A percentile compares a stretch with the other conserved stretches of the same genome.
Evolutionary conservation across 148 eudicot genomes (phyloP).

Genomic region (Arctostaphylos glauca): DNA sequence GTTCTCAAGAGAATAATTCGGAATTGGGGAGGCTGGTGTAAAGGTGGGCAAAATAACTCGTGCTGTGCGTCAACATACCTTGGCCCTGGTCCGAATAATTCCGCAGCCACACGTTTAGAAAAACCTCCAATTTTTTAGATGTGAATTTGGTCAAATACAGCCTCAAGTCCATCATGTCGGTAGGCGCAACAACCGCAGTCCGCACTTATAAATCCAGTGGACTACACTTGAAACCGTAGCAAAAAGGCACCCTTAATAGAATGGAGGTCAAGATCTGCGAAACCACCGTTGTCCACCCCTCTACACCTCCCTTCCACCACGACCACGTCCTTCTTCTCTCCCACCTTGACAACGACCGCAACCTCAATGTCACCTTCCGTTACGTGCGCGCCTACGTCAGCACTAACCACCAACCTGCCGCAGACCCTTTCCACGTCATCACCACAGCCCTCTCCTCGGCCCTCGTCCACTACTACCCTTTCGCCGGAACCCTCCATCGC

Average conservation of each 20-base stretch:
- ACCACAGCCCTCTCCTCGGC: conserved; percentile 44
- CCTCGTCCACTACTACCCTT: conserved; percentile 50
- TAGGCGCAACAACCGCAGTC: too few species aligned
- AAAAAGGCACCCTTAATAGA: background rate
- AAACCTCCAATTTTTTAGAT: too few species aligned
- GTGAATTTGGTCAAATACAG: too few species aligned
- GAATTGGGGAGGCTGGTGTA: too few species aligned
- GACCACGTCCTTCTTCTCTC: conserved; percentile 60
- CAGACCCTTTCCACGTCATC: conserved; percentile 46
- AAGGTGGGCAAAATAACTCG: too few species aligned
- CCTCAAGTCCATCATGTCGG: too few species aligned
- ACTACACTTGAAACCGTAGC: too few species aligned
- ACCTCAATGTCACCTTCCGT: conserved; percentile 60
- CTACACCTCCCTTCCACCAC: conserved; percentile 31
- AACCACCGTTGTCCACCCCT: conserved; percentile 34
- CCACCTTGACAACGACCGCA: conserved; percentile 70
- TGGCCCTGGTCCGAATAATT: too few species aligned
- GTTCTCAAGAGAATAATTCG: too few species aligned
- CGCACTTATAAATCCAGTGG: too few species aligned
- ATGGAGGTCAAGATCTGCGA: conserved; percentile 30
- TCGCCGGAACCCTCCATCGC: conserved; percentile 40
- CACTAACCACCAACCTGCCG: background rate
- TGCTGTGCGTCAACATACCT: too few species aligned
- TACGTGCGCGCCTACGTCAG: conserved; percentile 54
- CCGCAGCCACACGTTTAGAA: too few species aligned